phyloP scores from a whole-genome alignment of 2,329 filamentous ascomycete species.

The Fusarium heterosporum region DNA sequence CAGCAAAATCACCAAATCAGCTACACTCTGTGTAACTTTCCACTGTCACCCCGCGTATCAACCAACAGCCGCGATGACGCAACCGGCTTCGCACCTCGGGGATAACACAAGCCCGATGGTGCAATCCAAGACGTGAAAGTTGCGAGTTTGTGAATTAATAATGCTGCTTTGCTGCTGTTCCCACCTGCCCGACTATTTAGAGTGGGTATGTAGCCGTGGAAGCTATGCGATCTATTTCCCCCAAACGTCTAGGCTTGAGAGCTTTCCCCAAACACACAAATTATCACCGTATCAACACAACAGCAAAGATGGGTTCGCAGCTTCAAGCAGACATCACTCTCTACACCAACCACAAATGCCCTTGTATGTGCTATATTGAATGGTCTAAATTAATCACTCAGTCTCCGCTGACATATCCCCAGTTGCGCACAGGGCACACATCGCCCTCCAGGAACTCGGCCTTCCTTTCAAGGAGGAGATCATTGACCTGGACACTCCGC shows the following conservation, averaged over 20 bases:
- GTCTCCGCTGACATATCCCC: conserved; percentile 29
- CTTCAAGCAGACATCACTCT: conserved; percentile 62
- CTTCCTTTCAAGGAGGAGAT: conserved; percentile 76
- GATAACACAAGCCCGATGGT: conserved; percentile 13
- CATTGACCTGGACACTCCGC: conserved; percentile 76
- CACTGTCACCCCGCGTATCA: background rate
- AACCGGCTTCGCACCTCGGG: conserved; percentile 23
- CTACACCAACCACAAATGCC: conserved; percentile 78
- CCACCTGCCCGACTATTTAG: background rate
- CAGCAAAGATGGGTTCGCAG: conserved; percentile 35
- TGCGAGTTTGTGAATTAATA: conserved; percentile 17
- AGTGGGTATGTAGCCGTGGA: background rate
- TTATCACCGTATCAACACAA: conserved; percentile 9
- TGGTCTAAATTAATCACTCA: background rate
- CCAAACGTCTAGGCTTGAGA: background rate
- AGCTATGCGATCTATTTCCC: background rate
- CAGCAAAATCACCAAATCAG: background rate
- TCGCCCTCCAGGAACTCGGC: conserved; percentile 73
- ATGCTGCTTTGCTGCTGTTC: background rate
- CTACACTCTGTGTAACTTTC: background rate
- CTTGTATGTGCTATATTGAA: conserved; percentile 58
- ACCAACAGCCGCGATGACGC: conserved; percentile 14
- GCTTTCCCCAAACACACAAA: background rate
- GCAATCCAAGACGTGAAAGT: conserved; percentile 14
- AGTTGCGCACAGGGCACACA: conserved; percentile 79